phyloP scores from a whole-genome alignment of 73 alveolate species.

The Paramecium bursaria region DNA sequence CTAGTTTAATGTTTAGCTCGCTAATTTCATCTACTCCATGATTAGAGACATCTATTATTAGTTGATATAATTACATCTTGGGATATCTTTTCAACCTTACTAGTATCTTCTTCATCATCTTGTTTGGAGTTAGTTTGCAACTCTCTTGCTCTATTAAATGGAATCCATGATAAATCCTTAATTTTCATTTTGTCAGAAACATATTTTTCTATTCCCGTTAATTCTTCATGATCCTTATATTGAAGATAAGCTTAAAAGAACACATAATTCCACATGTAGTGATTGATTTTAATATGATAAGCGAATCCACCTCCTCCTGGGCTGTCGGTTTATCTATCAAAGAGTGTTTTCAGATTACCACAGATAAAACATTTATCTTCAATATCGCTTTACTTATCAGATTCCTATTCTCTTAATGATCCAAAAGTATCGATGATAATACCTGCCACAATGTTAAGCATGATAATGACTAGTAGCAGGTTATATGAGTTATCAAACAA shows the following conservation, averaged over 20 bases:
- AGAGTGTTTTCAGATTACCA: slow-evolving; percentile 72
- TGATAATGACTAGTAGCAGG: slow-evolving; percentile 71
- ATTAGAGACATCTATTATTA: slow-evolving; percentile 19
- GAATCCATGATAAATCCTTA: slow-evolving; percentile 68
- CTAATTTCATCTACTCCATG: slow-evolving; percentile 44
- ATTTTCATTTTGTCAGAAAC: slow-evolving; percentile 43
- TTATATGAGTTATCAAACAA: slow-evolving; percentile 75
- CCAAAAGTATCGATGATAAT: slow-evolving; percentile 85
- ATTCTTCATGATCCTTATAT: slow-evolving; percentile 72
- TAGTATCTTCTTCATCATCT: slow-evolving; percentile 66
- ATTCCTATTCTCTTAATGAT: slow-evolving; percentile 77
- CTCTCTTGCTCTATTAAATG: slow-evolving; percentile 69
- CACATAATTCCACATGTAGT: slow-evolving; percentile 84
- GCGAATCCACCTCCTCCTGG: slow-evolving; percentile 66
- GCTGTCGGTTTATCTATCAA: slow-evolving; percentile 64
- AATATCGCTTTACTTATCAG: slow-evolving; percentile 70
- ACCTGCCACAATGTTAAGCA: slow-evolving; percentile 83
- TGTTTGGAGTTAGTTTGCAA: slow-evolving; percentile 15
- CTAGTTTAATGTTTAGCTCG: slow-evolving; percentile 1
- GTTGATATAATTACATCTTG: neutral
- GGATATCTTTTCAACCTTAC: slow-evolving; percentile 9
- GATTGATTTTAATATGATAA: slow-evolving; percentile 75
- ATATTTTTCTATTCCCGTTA: slow-evolving; percentile 73
- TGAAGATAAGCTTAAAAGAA: slow-evolving; percentile 79
- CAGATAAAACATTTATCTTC: slow-evolving; percentile 80